Conservation (phyloP, 306 rosid genomes). For the Begonia loranthoides region DNA sequence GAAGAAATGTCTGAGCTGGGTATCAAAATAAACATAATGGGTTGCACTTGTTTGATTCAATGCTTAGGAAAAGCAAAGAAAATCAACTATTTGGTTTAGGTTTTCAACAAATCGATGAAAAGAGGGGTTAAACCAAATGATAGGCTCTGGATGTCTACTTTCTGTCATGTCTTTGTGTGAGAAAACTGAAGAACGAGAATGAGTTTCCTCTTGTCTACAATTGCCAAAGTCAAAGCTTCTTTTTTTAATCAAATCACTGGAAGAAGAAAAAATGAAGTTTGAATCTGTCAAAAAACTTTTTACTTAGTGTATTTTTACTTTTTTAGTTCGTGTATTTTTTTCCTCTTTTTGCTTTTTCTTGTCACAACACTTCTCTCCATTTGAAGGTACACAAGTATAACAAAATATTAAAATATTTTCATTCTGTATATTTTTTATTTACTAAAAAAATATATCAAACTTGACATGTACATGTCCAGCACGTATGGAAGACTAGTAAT, state of each 20-base stretch:
- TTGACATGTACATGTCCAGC: too few relatives aligned
- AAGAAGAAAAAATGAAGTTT: slow-evolving; percentile 35
- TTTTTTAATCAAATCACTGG: slow-evolving; percentile 32
- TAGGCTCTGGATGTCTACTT: slow-evolving; percentile 44
- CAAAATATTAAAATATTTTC: too few relatives aligned
- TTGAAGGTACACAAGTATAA: too few relatives aligned
- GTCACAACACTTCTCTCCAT: too few relatives aligned
- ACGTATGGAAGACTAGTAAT: too few relatives aligned
- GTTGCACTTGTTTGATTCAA: slow-evolving; percentile 87
- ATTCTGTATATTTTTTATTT: too few relatives aligned
- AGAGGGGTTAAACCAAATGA: slow-evolving; percentile 68
- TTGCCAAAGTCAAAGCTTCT: slow-evolving; percentile 63
- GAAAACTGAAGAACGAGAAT: slow-evolving; percentile 41
- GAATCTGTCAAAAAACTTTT: slow-evolving; percentile 51
- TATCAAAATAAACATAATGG: slow-evolving; percentile 69
- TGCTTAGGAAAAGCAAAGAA: too few relatives aligned
- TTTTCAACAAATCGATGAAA: slow-evolving; percentile 33
- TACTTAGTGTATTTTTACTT: too few relatives aligned
- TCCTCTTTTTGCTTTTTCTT: too few relatives aligned
- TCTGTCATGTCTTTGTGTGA: too few relatives aligned
- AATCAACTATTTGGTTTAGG: slow-evolving; percentile 41
- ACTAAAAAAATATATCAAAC: too few relatives aligned
- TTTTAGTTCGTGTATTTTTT: too few relatives aligned
- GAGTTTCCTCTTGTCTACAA: slow-evolving; percentile 55
- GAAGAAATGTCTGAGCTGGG: slow-evolving; percentile 63